A percentile compares a stretch with the other conserved stretches of the same genome.
Evolutionary conservation across 148 eudicot genomes (phyloP).

Genomic region (Diospyros kaki): DNA sequence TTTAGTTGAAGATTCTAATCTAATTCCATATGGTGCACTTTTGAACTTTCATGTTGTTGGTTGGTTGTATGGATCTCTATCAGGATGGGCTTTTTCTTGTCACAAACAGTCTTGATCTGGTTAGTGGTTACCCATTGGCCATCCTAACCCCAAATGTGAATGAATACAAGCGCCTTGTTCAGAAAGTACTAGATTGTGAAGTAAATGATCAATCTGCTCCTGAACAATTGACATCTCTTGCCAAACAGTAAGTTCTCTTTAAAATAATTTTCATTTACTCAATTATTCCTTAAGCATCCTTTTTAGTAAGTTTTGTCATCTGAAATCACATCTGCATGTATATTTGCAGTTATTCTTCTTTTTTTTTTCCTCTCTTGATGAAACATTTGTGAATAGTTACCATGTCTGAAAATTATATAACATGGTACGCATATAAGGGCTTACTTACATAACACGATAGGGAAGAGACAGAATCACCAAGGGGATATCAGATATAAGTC

Average conservation of each 20-base stretch:
- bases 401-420: not conserved
- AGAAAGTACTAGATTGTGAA: conserved; percentile 77
- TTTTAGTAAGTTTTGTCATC: not conserved
- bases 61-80: conserved; percentile 13
- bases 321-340: not conserved
- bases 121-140: conserved; percentile 81
- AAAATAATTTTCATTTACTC: not conserved
- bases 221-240: conserved; percentile 66
- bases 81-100: conserved; percentile 98
- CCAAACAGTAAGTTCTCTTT: conserved; percentile 51
- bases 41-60: not conserved
- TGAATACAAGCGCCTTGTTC: conserved; percentile 92
- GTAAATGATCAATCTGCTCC: conserved; percentile 69
- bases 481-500: too few relatives aligned
- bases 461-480: too few relatives aligned
- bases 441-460: not conserved
- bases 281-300: not conserved
- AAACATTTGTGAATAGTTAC: not conserved
- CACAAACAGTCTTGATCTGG: conserved; percentile 69
- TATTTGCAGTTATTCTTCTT: not conserved
- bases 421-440: too few relatives aligned
- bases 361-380: not conserved
- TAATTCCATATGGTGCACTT: not conserved
- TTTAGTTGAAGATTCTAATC: not conserved
- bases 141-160: conserved; percentile 93